Evolutionary conservation across 2,329 filamentous ascomycete species (phyloP).

Genomic region (Aschersonia sp.): DNA sequence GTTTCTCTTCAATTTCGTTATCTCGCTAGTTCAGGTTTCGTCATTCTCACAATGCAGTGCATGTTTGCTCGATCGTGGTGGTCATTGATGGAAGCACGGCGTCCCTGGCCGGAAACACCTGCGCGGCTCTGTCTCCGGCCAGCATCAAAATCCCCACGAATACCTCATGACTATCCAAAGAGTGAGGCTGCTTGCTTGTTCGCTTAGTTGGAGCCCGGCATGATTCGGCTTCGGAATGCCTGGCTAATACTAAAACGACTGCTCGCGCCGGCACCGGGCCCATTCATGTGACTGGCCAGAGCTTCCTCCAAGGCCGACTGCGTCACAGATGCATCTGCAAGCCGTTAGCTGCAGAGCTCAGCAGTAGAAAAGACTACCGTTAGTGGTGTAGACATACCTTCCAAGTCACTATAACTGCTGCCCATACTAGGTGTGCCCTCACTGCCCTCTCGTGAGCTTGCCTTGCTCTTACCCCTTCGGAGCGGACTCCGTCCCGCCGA

Average conservation of each 20-base stretch:
- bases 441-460: conserved; percentile 44
- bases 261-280: conserved; percentile 15
- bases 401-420: conserved; percentile 75
- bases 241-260: conserved; percentile 54
- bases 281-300: conserved; percentile 39
- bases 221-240: conserved; percentile 47
- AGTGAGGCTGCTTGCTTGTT: neutral
- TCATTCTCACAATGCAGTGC: no score
- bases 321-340: conserved; percentile 62
- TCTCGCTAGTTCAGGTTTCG: no score
- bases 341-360: no score
- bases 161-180: no score
- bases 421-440: conserved; percentile 69
- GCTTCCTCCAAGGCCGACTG: conserved; percentile 71
- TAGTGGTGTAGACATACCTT: conserved; percentile 34
- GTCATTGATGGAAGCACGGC: no score
- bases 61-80: no score
- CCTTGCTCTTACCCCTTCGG: conserved; percentile 32
- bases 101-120: no score
- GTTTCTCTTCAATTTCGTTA: no score
- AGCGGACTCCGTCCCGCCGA: conserved; percentile 37
- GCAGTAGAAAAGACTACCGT: neutral
- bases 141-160: no score
- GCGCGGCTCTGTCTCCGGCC: no score
- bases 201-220: conserved; percentile 19